A percentile compares a stretch with the other conserved stretches of the same genome.
Evolutionary conservation across 768 basidiomycete species (phyloP).

Genomic region (Obba rivulosa): DNA sequence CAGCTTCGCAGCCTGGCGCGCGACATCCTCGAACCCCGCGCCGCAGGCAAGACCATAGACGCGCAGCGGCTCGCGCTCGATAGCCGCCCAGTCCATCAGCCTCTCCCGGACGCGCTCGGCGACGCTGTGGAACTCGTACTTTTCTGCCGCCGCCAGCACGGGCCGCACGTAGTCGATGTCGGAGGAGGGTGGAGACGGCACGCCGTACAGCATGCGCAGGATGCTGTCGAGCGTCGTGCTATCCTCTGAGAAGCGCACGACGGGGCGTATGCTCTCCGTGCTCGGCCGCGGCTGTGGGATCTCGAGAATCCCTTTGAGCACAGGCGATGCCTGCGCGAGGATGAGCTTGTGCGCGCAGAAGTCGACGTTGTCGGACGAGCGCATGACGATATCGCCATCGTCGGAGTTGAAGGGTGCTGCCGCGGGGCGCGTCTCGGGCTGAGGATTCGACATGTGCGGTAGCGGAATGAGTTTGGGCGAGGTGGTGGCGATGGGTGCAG

Average conservation of each 20-base stretch:
- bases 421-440: too few species aligned
- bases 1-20: not conserved
- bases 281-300: conserved; percentile 35
- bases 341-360: conserved; percentile 51
- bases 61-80: not conserved
- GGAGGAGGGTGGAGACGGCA: too few species aligned
- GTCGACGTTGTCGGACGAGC: conserved; percentile 44
- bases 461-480: too few species aligned
- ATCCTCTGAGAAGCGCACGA: conserved; percentile 1
- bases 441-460: too few species aligned
- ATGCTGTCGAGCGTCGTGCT: conserved; percentile 6
- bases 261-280: too few species aligned
- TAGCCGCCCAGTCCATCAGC: too few species aligned
- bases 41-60: not conserved
- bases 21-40: not conserved
- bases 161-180: too few species aligned
- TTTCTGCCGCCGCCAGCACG: too few species aligned
- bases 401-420: too few species aligned
- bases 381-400: conserved; percentile 42
- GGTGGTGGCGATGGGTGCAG: too few species aligned
- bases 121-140: too few species aligned
- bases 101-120: too few species aligned
- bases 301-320: conserved; percentile 51
- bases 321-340: conserved; percentile 50
- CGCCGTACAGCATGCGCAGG: conserved; percentile 6